Percentiles rank a stretch among this genome's conserved stretches.
Conservation (phyloP, 495 filamentous ascomycete species). For the Letharia columbiana region DNA sequence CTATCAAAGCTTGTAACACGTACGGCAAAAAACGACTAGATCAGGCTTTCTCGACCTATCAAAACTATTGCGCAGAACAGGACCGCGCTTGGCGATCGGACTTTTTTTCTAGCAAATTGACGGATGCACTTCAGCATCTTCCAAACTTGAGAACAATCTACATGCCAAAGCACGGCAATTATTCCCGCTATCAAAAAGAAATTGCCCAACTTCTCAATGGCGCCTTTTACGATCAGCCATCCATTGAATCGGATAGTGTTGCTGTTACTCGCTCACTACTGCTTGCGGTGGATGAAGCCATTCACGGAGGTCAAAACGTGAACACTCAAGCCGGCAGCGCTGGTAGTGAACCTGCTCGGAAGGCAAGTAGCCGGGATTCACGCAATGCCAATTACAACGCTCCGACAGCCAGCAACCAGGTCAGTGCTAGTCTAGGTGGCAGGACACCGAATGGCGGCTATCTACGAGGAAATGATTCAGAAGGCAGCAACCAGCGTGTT, state of each 20-base stretch:
- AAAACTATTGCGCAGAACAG: not conserved
- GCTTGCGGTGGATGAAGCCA: not conserved
- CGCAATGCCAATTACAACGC: too few species aligned
- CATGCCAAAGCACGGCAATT: not conserved
- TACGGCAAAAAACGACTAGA: not conserved
- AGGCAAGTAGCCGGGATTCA: too few species aligned
- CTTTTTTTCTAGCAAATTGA: not conserved
- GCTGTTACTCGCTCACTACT: not conserved
- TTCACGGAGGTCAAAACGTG: not conserved
- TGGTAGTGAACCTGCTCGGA: not conserved
- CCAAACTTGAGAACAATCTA: not conserved
- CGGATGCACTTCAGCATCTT: not conserved
- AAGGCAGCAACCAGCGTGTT: not conserved
- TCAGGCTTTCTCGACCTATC: not conserved
- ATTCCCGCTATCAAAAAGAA: not conserved
- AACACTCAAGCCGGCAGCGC: not conserved
- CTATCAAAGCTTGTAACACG: not conserved
- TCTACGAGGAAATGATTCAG: not conserved
- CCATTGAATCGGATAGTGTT: not conserved
- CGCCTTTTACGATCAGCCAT: not conserved
- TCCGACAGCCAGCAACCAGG: too few species aligned
- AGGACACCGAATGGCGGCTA: too few species aligned
- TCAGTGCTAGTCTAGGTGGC: too few species aligned
- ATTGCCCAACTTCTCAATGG: not conserved
- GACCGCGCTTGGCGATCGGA: not conserved